phyloP scores from a whole-genome alignment of 257 asterid genomes.

The Jacaranda mimosifolia region DNA sequence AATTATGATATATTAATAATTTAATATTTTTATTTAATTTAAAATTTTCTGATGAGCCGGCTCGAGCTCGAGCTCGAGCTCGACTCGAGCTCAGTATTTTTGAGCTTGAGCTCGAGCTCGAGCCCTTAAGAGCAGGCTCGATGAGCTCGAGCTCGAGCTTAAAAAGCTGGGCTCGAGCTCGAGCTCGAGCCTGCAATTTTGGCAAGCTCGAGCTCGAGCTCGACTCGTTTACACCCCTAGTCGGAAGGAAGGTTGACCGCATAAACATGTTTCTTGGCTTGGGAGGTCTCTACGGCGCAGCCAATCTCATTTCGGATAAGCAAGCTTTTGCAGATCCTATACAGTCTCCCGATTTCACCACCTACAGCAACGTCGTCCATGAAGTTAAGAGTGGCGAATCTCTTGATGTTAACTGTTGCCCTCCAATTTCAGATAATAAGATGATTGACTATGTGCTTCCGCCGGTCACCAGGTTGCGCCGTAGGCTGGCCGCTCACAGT shows the following conservation, averaged over 20 bases:
- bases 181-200: too few relatives aligned
- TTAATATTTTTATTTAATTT: too few relatives aligned
- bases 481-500: slow-evolving; percentile 53
- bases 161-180: too few relatives aligned
- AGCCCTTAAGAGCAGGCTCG: too few relatives aligned
- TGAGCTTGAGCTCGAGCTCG: too few relatives aligned
- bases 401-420: slow-evolving; percentile 56
- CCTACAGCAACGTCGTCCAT: slow-evolving; percentile 33
- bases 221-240: too few relatives aligned
- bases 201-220: too few relatives aligned
- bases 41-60: too few relatives aligned
- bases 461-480: neutral
- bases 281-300: slow-evolving; percentile 48
- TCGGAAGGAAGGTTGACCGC: slow-evolving; percentile 37
- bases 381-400: slow-evolving; percentile 20
- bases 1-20: too few relatives aligned
- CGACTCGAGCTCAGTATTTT: too few relatives aligned
- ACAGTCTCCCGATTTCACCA: slow-evolving; percentile 41
- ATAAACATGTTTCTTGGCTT: slow-evolving; percentile 52
- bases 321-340: slow-evolving; percentile 42
- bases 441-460: slow-evolving; percentile 49
- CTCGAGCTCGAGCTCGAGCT: too few relatives aligned
- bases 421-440: slow-evolving; percentile 33
- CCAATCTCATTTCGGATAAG: slow-evolving; percentile 34
- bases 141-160: too few relatives aligned